phyloP scores from a whole-genome alignment of 768 basidiomycete species.

The Lentinula sp. region DNA sequence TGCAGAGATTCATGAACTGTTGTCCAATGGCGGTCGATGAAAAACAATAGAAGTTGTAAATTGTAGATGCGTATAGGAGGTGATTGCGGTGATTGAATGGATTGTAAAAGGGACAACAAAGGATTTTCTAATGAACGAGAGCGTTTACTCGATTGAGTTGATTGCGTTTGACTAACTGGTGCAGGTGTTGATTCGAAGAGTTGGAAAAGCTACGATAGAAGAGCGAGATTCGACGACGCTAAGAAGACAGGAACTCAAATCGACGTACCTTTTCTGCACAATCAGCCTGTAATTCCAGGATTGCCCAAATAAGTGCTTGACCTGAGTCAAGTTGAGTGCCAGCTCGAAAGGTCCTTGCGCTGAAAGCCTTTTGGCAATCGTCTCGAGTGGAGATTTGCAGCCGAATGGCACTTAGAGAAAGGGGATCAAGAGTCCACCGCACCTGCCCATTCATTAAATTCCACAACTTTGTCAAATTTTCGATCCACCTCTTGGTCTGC shows the following conservation, averaged over 20 bases:
- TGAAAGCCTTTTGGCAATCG: constrained; percentile 37
- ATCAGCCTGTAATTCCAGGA: constrained; percentile 77
- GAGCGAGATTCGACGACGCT: neutral
- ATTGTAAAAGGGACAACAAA: constrained; percentile 45
- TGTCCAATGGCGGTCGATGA: constrained; percentile 75
- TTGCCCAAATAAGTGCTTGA: constrained; percentile 75
- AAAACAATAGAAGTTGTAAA: constrained; percentile 78
- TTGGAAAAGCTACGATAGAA: constrained; percentile 45
- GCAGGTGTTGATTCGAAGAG: constrained; percentile 52
- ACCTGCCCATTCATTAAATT: constrained; percentile 54
- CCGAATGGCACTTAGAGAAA: constrained; percentile 62
- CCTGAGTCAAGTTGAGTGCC: constrained; percentile 65
- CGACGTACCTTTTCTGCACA: constrained; percentile 57
- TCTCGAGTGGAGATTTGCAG: constrained; percentile 31
- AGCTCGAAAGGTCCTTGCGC: constrained; percentile 60
- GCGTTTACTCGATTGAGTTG: constrained; percentile 40
- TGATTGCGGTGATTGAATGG: constrained; percentile 30
- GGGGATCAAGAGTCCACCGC: constrained; percentile 56
- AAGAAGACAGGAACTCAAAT: constrained; percentile 6
- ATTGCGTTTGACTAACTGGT: constrained; percentile 13
- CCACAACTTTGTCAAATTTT: constrained; percentile 49
- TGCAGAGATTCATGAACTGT: constrained; percentile 55
- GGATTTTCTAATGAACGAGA: constrained; percentile 48
- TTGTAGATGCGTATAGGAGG: constrained; percentile 36
- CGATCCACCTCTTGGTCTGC: constrained; percentile 25